These are phyloP conservation scores for Tetradesmus lagerheimii DNA, from an alignment of 139 green algal species.

Conservation along the genomic window DNA sequence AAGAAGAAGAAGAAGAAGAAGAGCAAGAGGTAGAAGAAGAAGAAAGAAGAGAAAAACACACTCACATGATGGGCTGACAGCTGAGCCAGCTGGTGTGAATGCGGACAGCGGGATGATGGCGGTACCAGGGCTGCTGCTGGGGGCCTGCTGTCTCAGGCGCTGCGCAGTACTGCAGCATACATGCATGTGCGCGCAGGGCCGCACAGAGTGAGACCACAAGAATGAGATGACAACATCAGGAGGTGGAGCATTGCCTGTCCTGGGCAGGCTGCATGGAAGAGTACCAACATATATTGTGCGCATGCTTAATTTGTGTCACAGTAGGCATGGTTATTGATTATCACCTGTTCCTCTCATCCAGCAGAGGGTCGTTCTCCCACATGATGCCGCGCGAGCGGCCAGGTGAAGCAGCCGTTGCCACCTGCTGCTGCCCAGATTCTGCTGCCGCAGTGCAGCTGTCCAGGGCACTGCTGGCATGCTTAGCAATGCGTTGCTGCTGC, in stretches of 20 bases:
- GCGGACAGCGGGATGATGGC: not conserved
- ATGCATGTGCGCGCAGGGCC: not conserved
- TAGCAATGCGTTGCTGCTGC: no score
- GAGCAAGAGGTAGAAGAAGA: no score
- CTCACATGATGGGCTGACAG: not conserved
- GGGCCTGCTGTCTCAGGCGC: not conserved
- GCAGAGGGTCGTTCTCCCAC: constrained; percentile 20
- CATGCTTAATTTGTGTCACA: no score
- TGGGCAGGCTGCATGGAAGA: no score
- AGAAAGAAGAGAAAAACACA: no score
- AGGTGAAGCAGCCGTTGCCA: not conserved
- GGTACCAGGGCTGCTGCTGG: not conserved
- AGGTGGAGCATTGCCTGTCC: no score
- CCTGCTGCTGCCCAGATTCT: not conserved
- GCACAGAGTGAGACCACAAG: no score
- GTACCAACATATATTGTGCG: no score
- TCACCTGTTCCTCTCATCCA: not conserved
- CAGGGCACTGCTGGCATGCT: not conserved
- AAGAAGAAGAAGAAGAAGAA: no score
- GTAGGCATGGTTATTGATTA: no score
- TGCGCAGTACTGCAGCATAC: not conserved
- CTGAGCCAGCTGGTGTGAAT: constrained; percentile 8
- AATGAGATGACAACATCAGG: no score
- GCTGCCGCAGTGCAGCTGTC: not conserved
- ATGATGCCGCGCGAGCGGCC: not conserved